Evolutionary conservation across 768 basidiomycete species (phyloP), one percentile per base, ranked within the genome.

Genomic region (Candolleomyces aberdarensis): DNA sequence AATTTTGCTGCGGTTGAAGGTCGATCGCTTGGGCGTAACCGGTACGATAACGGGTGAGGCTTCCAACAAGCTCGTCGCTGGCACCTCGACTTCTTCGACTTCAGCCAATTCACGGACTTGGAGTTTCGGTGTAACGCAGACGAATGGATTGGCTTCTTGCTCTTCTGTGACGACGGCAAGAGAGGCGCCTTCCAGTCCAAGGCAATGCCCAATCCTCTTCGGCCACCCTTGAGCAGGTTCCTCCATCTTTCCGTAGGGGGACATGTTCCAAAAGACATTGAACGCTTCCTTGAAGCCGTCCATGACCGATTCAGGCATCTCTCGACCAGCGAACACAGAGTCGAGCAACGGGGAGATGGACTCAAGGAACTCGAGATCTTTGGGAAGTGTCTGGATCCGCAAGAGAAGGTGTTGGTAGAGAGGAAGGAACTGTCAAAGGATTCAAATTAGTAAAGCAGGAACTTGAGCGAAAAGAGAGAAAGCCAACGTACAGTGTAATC

Each of bases 321-420:
- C 79, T 5, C 84, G 79, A 15, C 84, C 81, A 32, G 66, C 63
- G 64, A 93, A 88, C 26, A 83, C 81, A 3, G 88, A 83, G 62
- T 79, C 82, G 8, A 92, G 66, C 3, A 90, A 65, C 6, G 79
- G 69, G 0, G 77, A 74, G n/a, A 89, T 71, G 1, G 69, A 63
- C n/a, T 78, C 74, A 31, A 91, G 72, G n/a, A 75, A 74, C 7
- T 71, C 65, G 13, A 74, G 44, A 0, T 72, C 74, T 5, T 66
- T 68, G 0, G 83, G 80, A 3, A 87, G 72, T 3, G 74, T 73
- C 61, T 80, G 82, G 36, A 89, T 75, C 57, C 77, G 74, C 57
- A 86, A 65, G 46, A 90, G 67, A 40, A 81, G 72, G 13, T 80
- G 84, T 67, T 89, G 80, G 65, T 91, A 93, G 55, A 91, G 67